Evolutionary conservation across 371 early-diverging fungal genomes (phyloP).

Genomic region (Rhizopus delemar): DNA sequence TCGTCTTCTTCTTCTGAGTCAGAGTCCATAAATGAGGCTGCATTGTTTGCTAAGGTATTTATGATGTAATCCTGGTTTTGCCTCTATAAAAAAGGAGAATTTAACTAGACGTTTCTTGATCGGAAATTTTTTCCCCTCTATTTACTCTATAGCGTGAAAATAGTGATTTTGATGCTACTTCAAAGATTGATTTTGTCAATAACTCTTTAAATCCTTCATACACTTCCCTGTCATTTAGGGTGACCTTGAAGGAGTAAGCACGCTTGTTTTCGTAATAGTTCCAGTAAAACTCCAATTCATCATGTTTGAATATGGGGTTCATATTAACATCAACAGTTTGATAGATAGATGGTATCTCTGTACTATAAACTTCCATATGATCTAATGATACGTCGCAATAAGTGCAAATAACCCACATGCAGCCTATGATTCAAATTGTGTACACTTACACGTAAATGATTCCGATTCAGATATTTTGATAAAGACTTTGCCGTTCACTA

Average conservation of each 20-base stretch:
- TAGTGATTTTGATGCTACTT: conserved; percentile 51
- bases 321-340: conserved; percentile 67
- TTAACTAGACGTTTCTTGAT: neutral
- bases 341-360: conserved; percentile 48
- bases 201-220: conserved; percentile 53
- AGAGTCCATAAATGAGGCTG: neutral
- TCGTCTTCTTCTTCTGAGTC: neutral
- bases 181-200: conserved; percentile 69
- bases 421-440: neutral
- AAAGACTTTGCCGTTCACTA: conserved; percentile 27
- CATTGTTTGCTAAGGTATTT: conserved; percentile 50
- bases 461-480: conserved; percentile 48
- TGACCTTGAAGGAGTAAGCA: conserved; percentile 71
- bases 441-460: conserved; percentile 29
- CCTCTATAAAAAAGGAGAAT: conserved; percentile 22
- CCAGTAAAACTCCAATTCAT: conserved; percentile 40
- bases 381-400: conserved; percentile 24
- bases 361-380: conserved; percentile 52
- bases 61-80: conserved; percentile 66
- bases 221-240: conserved; percentile 47
- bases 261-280: conserved; percentile 42
- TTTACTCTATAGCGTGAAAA: conserved; percentile 42
- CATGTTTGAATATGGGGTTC: conserved; percentile 71
- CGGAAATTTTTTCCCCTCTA: conserved; percentile 19
- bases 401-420: neutral